Evolutionary conservation across 2,329 filamentous ascomycete species (phyloP).

Genomic region (Cadophora sp.): DNA sequence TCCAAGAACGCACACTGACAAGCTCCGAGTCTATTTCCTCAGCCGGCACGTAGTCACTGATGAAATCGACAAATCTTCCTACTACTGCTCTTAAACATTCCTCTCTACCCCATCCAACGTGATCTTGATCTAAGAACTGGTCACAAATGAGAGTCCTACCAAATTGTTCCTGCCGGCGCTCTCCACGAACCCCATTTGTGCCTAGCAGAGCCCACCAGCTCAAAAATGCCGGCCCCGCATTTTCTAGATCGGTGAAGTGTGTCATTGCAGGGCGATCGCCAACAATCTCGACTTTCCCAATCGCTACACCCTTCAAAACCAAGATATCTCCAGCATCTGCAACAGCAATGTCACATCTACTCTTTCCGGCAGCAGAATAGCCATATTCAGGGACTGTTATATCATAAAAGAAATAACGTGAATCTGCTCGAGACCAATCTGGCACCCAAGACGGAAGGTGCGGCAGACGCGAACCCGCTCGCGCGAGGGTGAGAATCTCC

Average conservation of each 20-base stretch:
- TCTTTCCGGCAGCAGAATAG: not conserved
- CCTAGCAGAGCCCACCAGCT: not conserved
- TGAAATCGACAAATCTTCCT: not conserved
- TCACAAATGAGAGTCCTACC: not conserved
- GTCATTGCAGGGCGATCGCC: too few species aligned
- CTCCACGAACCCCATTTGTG: not conserved
- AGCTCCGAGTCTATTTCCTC: not conserved
- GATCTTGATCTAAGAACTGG: not conserved
- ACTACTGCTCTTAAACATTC: not conserved
- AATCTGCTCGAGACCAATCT: not conserved
- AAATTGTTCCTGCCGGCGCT: not conserved
- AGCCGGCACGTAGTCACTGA: not conserved
- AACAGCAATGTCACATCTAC: not conserved
- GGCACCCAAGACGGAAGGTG: constrained; percentile 6
- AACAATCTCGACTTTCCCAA: not conserved
- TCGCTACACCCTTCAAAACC: not conserved
- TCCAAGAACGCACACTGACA: not conserved
- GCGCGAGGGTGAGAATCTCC: not conserved
- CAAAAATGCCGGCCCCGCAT: not conserved
- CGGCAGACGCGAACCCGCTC: not conserved
- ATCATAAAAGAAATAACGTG: not conserved
- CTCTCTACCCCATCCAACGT: not conserved
- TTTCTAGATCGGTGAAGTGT: not conserved
- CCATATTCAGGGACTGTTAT: too few species aligned
- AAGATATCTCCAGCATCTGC: not conserved